Conservation (phyloP, 495 filamentous ascomycete species). For the Trichoderma orchidacearum region DNA sequence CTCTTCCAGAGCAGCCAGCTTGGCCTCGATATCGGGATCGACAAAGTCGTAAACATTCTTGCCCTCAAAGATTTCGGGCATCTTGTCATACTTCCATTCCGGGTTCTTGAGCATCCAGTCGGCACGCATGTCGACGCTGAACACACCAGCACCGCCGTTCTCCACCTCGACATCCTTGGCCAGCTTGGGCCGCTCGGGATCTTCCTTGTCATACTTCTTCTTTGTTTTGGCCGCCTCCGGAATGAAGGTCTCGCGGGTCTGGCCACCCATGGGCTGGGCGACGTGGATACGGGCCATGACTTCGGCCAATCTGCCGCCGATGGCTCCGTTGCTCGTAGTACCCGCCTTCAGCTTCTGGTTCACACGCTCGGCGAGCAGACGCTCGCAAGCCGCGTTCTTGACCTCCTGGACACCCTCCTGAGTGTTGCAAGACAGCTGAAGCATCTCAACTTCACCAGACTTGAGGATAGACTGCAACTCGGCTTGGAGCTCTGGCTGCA, state of each 20-base stretch:
- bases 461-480: conserved; percentile 69
- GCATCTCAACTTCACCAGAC: conserved; percentile 75
- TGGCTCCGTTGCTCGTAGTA: conserved; percentile 54
- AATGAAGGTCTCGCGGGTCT: conserved; percentile 68
- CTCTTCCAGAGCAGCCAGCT: conserved; percentile 78
- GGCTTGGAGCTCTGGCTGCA: conserved; percentile 66
- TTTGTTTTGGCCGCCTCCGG: conserved; percentile 68
- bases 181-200: conserved; percentile 64
- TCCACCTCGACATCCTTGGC: conserved; percentile 85
- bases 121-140: conserved; percentile 77
- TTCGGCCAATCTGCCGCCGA: conserved; percentile 69
- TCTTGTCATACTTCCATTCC: conserved; percentile 91
- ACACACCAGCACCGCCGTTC: conserved; percentile 89
- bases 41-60: conserved; percentile 96
- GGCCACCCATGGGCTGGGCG: conserved; percentile 74
- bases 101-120: conserved; percentile 73
- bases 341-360: conserved; percentile 91
- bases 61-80: conserved; percentile 84
- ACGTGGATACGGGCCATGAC: conserved; percentile 92
- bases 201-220: conserved; percentile 80
- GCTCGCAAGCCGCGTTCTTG: conserved; percentile 88
- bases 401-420: conserved; percentile 87
- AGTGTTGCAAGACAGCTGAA: conserved; percentile 88
- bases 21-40: conserved; percentile 90
- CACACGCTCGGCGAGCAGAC: conserved; percentile 81